A percentile compares a stretch with the other conserved stretches of the same genome.
These are phyloP conservation scores for Artemisia argyi DNA, from an alignment of 129 eudicot genomes.

Conservation along the genomic window DNA sequence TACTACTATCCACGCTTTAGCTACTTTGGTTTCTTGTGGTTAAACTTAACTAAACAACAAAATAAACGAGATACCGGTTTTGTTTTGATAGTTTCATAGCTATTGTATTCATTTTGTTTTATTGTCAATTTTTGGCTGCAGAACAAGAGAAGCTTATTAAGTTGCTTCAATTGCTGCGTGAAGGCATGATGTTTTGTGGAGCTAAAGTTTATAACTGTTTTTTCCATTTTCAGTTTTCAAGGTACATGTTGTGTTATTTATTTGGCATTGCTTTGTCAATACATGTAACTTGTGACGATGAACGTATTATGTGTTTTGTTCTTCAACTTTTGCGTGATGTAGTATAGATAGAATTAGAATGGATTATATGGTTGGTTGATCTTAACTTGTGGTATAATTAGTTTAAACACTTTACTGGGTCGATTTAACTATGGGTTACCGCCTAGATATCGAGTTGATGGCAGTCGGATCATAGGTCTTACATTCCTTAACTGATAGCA, in stretches of 20 bases:
- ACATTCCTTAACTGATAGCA: no score
- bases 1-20: no score
- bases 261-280: constrained; percentile 25
- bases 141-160: constrained; percentile 59
- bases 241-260: constrained; percentile 5
- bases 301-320: constrained; percentile 23
- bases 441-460: no score
- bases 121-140: constrained; percentile 29
- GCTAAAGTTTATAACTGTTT: not conserved
- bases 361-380: not conserved
- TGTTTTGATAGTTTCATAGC: not conserved
- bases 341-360: constrained; percentile 20
- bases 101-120: not conserved
- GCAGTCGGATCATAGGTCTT: no score
- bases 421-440: no score
- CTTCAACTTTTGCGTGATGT: constrained; percentile 20
- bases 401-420: no score
- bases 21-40: no score
- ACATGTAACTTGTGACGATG: constrained; percentile 11
- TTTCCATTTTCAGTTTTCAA: not conserved
- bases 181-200: constrained; percentile 43
- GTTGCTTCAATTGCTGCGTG: constrained; percentile 69
- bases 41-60: not conserved
- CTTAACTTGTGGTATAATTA: not conserved
- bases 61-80: not conserved